Percentiles rank a stretch among this genome's conserved stretches.
phyloP scores from a whole-genome alignment of 805 yeast species.

The Barnettozyma sp. region DNA sequence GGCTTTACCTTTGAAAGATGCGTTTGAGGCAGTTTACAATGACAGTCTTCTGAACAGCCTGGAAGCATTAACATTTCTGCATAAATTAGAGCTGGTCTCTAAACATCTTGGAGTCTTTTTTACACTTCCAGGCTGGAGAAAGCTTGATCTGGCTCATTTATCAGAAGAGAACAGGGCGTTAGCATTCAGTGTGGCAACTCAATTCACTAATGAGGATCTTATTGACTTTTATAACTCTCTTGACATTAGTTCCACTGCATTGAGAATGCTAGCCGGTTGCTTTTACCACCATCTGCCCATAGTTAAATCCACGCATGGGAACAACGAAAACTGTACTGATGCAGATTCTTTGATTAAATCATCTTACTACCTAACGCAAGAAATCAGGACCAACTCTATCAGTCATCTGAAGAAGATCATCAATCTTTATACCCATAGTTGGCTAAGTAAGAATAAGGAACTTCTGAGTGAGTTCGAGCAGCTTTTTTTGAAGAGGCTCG shows the following conservation, averaged over 20 bases:
- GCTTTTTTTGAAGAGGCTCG: constrained; percentile 14
- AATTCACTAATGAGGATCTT: constrained; percentile 8
- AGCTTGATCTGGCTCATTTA: constrained; percentile 9
- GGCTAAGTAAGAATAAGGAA: constrained; percentile 23
- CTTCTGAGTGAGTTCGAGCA: constrained; percentile 14
- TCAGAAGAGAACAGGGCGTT: constrained; percentile 17
- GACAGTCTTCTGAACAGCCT: constrained; percentile 12
- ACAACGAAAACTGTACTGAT: constrained; percentile 5
- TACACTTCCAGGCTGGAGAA: constrained; percentile 5
- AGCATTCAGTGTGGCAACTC: constrained; percentile 15
- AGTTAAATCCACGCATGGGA: constrained; percentile 10
- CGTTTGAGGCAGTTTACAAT: constrained; percentile 10
- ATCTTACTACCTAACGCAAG: constrained; percentile 29
- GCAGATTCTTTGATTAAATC: constrained; percentile 29
- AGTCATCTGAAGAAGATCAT: constrained; percentile 27
- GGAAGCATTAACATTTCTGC: constrained; percentile 10
- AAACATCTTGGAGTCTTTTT: constrained; percentile 9
- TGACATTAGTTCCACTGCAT: constrained; percentile 14
- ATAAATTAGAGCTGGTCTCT: constrained; percentile 15
- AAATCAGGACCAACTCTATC: constrained; percentile 27
- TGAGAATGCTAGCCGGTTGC: constrained; percentile 22
- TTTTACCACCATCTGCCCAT: constrained; percentile 13
- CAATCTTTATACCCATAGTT: constrained; percentile 26
- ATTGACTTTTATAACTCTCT: constrained; percentile 8
- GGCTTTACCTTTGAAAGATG: neutral